Conservation (phyloP, 345 rosid genomes). For the Eucalyptus polybractea region DNA sequence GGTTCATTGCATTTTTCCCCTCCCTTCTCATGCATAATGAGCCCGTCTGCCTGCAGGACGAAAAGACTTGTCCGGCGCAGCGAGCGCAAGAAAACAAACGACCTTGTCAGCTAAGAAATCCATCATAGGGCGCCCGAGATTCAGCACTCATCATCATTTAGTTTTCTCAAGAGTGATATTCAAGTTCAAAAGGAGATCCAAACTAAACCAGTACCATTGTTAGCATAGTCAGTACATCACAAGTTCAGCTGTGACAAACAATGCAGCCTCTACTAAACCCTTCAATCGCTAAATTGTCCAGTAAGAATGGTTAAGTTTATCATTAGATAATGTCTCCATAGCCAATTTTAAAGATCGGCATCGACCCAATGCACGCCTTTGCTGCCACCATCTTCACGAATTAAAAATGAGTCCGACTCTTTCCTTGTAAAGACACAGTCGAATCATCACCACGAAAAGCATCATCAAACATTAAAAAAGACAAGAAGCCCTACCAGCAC, state of each 20-base stretch:
- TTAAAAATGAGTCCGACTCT: background rate
- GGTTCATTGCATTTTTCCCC: background rate
- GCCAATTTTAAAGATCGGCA: background rate
- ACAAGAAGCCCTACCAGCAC: background rate
- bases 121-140: background rate
- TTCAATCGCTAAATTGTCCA: background rate
- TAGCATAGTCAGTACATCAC: background rate
- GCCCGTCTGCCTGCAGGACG: background rate
- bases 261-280: background rate
- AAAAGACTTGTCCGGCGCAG: background rate
- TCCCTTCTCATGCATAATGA: background rate
- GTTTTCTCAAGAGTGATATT: background rate
- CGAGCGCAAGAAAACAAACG: background rate
- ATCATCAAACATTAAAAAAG: background rate
- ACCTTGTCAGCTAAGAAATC: background rate
- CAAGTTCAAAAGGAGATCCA: background rate
- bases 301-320: background rate
- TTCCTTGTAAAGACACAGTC: background rate
- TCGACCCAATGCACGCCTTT: background rate
- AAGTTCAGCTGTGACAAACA: background rate
- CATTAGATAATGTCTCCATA: background rate
- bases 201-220: background rate
- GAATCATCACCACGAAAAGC: background rate
- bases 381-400: background rate
- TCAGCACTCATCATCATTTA: background rate